A percentile compares a stretch with the other conserved stretches of the same genome.
Evolutionary conservation across 148 eudicot species (phyloP).

Genomic region (Vaccinium corymbosum): DNA sequence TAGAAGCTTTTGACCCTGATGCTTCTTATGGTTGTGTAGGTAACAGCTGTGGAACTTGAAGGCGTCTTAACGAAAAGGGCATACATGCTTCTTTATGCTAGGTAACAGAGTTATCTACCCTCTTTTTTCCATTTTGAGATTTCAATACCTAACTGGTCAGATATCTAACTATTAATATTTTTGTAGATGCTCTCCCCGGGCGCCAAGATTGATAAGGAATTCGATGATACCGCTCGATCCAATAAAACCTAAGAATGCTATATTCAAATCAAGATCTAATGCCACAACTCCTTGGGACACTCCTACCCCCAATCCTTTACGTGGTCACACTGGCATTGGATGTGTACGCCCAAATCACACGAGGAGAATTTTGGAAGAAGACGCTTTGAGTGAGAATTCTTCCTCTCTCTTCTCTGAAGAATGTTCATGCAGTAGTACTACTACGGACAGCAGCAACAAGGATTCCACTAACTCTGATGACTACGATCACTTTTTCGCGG

Average conservation of each 20-base stretch:
- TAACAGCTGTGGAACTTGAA: conserved; percentile 55
- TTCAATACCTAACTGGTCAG: background rate
- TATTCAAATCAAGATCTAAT: conserved; percentile 21
- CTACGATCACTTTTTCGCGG: conserved; percentile 34
- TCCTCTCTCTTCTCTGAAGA: conserved; percentile 60
- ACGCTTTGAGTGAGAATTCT: conserved; percentile 56
- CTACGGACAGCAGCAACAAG: conserved; percentile 51
- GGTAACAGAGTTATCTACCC: conserved; percentile 31
- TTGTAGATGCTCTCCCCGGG: conserved; percentile 85
- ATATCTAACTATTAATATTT: background rate
- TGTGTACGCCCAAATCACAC: conserved; percentile 17
- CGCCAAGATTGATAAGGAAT: conserved; percentile 65
- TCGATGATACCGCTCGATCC: conserved; percentile 40
- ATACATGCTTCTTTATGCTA: conserved; percentile 87
- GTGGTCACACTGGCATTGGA: conserved; percentile 15
- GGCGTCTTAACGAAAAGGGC: conserved; percentile 65
- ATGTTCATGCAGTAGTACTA: conserved; percentile 37
- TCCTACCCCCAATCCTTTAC: background rate
- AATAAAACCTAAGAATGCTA: conserved; percentile 28
- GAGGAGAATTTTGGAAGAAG: conserved; percentile 32
- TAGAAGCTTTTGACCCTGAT: conserved; percentile 5
- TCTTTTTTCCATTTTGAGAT: background rate
- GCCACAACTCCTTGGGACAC: conserved; percentile 24
- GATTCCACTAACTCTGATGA: conserved; percentile 53
- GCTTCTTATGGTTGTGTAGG: conserved; percentile 35